Conservation (phyloP, 2,329 filamentous ascomycete genomes). For the Colletotrichum echinochloae region DNA sequence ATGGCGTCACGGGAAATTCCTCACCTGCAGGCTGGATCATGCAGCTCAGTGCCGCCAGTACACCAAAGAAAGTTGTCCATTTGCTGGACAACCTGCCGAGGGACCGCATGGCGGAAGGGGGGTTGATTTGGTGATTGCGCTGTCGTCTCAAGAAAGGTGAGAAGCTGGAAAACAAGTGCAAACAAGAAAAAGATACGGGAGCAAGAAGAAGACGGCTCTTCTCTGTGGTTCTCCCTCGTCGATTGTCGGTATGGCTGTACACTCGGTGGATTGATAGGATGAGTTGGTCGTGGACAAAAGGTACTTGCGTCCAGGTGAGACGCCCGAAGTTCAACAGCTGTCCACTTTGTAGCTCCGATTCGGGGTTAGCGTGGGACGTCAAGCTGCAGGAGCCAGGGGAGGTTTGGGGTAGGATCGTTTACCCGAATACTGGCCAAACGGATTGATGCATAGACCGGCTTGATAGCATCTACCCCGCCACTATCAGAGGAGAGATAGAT, state of each 20-base stretch:
- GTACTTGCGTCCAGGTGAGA: slow-evolving; percentile 28
- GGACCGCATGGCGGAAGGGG: slow-evolving; percentile 61
- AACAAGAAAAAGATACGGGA: slow-evolving; percentile 6
- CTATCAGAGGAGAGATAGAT: neutral
- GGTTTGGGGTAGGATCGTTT: slow-evolving; percentile 1
- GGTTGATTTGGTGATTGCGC: slow-evolving; percentile 26
- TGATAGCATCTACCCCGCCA: slow-evolving; percentile 26
- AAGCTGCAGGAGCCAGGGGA: slow-evolving; percentile 27
- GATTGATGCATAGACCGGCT: slow-evolving; percentile 7
- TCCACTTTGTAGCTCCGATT: slow-evolving; percentile 44
- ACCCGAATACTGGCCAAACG: neutral
- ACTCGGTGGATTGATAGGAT: neutral
- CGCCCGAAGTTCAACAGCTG: slow-evolving; percentile 44
- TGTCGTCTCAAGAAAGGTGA: slow-evolving; percentile 8
- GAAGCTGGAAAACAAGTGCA: neutral
- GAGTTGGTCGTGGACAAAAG: slow-evolving; percentile 16
- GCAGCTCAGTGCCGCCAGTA: slow-evolving; percentile 69
- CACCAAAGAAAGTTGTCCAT: slow-evolving; percentile 74
- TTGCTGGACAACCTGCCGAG: slow-evolving; percentile 63
- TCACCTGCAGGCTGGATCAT: slow-evolving; percentile 75
- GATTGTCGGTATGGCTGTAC: neutral
- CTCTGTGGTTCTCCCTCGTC: slow-evolving; percentile 33
- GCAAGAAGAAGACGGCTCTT: slow-evolving; percentile 28
- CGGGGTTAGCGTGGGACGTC: slow-evolving; percentile 36
- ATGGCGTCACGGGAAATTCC: slow-evolving; percentile 44